Percentiles rank a stretch among this genome's conserved stretches.
phyloP scores from a whole-genome alignment of 306 rosid genomes.

The Dalbergia oliveri region DNA sequence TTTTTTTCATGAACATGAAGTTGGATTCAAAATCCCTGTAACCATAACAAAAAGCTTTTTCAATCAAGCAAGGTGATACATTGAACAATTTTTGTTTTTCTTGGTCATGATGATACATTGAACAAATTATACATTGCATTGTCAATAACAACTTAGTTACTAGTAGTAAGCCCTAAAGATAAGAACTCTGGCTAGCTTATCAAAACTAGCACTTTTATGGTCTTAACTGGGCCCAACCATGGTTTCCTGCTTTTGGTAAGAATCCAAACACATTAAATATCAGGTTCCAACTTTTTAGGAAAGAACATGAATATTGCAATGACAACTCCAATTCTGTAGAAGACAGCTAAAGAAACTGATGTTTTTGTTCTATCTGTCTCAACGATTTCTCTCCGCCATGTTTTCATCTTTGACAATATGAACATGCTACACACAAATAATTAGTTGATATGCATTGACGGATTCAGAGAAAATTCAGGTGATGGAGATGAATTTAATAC shows the following conservation, averaged over 20 bases:
- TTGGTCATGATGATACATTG: background rate
- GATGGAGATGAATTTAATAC: too few relatives aligned
- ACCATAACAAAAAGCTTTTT: constrained; percentile 33
- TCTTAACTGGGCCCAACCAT: constrained; percentile 42
- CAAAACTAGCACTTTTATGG: constrained; percentile 43
- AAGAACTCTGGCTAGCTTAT: constrained; percentile 38
- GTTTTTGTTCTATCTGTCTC: constrained; percentile 50
- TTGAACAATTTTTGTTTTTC: background rate
- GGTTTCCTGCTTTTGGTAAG: constrained; percentile 38
- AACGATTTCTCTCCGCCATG: constrained; percentile 30
- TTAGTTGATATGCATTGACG: background rate
- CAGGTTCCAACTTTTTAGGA: constrained; percentile 53
- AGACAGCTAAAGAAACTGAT: constrained; percentile 46
- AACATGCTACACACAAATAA: background rate
- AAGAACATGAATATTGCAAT: constrained; percentile 53
- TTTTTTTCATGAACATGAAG: constrained; percentile 19
- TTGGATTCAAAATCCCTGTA: constrained; percentile 28
- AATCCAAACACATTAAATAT: constrained; percentile 45
- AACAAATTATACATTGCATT: constrained; percentile 14
- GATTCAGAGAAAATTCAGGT: too few relatives aligned
- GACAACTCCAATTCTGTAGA: constrained; percentile 49
- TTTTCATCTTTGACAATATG: background rate
- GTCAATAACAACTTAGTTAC: constrained; percentile 23
- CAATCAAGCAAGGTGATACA: constrained; percentile 24
- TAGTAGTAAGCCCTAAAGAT: constrained; percentile 36